Conservation (phyloP, 495 filamentous ascomycete species). For the Parmelia sp. region DNA sequence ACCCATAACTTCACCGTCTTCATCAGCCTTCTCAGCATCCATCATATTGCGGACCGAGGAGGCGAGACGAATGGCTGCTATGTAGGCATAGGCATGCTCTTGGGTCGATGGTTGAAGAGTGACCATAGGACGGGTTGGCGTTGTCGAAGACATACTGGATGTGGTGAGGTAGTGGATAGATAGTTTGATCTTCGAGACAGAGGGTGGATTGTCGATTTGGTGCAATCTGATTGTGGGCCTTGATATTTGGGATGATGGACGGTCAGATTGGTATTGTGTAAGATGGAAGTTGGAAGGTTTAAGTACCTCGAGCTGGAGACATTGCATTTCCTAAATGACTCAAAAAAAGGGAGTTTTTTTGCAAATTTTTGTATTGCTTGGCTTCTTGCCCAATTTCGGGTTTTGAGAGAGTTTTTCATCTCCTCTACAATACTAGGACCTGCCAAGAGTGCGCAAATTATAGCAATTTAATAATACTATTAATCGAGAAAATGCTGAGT, state of each 20-base stretch:
- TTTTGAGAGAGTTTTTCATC: background rate
- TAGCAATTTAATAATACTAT: background rate
- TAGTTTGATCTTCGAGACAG: background rate
- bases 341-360: background rate
- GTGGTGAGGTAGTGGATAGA: background rate
- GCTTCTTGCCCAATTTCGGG: background rate
- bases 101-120: background rate
- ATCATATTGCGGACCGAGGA: background rate
- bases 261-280: background rate
- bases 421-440: background rate
- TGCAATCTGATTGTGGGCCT: background rate
- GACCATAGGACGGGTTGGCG: background rate
- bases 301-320: background rate
- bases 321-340: background rate
- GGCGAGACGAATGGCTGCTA: background rate
- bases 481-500: too few relatives aligned
- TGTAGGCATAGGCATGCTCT: background rate
- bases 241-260: background rate
- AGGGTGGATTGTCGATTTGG: background rate
- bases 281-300: background rate
- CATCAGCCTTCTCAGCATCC: background rate
- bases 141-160: background rate
- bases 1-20: background rate
- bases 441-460: background rate
- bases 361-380: background rate